Base-by-base conservation (phyloP, 164 flowering plant species). In the Saururus chinensis region DNA sequence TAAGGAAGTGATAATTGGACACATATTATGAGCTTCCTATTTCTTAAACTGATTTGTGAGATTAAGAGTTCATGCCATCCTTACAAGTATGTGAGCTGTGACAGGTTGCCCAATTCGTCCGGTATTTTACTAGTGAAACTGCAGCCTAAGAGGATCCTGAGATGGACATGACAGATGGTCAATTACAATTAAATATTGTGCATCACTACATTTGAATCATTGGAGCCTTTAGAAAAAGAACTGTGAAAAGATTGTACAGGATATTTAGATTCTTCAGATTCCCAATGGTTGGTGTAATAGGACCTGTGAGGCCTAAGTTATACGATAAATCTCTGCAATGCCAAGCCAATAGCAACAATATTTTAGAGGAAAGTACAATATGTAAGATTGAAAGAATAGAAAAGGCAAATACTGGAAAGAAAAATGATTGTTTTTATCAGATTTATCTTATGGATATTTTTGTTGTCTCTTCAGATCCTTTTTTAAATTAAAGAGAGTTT, bases 141-240 rank as follows among this genome's bases (percentile, higher is more conserved):
- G 64, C 97, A 90, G 22, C 92, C 96, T 23, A 84, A 84, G 8
- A 93, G 75, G 70, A 84, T 87, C 72, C 97, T 90, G 85, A 54
- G 49, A 17, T 24, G 22, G 53, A 42, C 19, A 63, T 19, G 56
- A 53, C 40, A 63, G 45, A 19, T 0, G 19, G 11, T 16, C 21
- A 19, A 37, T 19, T 7, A 9, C 60, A 13, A 8, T 4, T 3
- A 58, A 17, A 8, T 9, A 4, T 24, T 17, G 45, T 30, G 60
- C 42, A 9, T 30, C 6, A 2, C 37, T 30, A 30, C 37, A 30
- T 30, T 30, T 30, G 37, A 30, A 30, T 30, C 37, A 30, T 30
- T 30, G 37, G 37, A 30, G 37, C 21, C 19, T 24, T 58, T 22
- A 30, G 21, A 19, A 19, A 30, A 13, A 19, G 35, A 19, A 37